Conservation (phyloP, 2,329 filamentous ascomycete genomes). For the Trematosphaeria pertusa region DNA sequence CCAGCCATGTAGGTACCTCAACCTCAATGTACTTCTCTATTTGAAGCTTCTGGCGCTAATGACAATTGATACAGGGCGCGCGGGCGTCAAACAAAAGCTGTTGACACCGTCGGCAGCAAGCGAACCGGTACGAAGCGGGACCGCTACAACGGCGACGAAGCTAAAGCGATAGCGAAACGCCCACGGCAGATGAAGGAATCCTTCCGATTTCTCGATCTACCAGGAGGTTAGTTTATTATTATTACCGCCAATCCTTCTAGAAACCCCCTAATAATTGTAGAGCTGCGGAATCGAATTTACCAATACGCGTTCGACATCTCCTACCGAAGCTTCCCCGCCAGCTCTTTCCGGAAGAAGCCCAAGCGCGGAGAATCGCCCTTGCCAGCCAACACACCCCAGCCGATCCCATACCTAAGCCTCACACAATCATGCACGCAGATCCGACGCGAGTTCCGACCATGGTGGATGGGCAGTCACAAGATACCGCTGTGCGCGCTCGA, state of each 20-base stretch:
- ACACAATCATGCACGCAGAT: slow-evolving; percentile 30
- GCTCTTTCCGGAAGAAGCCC: slow-evolving; percentile 1
- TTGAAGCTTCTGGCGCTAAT: slow-evolving; percentile 4
- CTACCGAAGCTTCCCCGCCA: slow-evolving; percentile 20
- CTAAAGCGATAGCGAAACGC: slow-evolving; percentile 12
- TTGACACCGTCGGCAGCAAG: background rate
- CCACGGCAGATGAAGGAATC: slow-evolving; percentile 5
- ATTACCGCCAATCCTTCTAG: background rate
- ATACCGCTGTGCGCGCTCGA: slow-evolving; percentile 24
- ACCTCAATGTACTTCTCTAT: slow-evolving; percentile 9
- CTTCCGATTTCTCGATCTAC: slow-evolving; percentile 32
- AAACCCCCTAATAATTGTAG: slow-evolving; percentile 8
- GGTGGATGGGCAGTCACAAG: slow-evolving; percentile 29
- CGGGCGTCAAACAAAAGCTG: slow-evolving; percentile 3
- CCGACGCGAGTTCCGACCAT: slow-evolving; percentile 33
- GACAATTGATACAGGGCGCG: slow-evolving; percentile 8
- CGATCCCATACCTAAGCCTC: slow-evolving; percentile 26
- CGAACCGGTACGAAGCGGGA: slow-evolving; percentile 10
- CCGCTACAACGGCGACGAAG: background rate
- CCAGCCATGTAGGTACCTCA: background rate
- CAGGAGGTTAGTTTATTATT: slow-evolving; percentile 22
- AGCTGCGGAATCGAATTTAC: slow-evolving; percentile 36
- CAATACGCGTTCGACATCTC: slow-evolving; percentile 19
- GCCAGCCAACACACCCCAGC: background rate
- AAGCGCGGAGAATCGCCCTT: background rate